Conservation (phyloP, 352 stramenopile species). For the Phytophthora syringae region DNA sequence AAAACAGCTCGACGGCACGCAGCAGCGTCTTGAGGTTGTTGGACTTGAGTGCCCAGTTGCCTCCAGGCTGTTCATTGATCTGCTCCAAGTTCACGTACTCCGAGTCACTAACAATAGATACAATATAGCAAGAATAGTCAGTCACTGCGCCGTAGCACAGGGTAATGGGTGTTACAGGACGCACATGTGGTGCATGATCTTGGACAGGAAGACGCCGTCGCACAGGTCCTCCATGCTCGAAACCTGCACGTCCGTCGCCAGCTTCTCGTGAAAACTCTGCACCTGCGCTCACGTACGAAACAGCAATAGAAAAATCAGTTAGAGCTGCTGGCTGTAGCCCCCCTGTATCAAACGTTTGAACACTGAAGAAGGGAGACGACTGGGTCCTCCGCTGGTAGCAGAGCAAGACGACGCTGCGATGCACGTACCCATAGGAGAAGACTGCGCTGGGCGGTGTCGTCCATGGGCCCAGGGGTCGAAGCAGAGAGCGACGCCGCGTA, state of each 20-base stretch:
- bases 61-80: slow-evolving; percentile 61
- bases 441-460: slow-evolving; percentile 77
- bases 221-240: slow-evolving; percentile 62
- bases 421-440: slow-evolving; percentile 74
- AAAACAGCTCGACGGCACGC: slow-evolving; percentile 80
- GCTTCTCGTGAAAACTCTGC: slow-evolving; percentile 74
- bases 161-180: slow-evolving; percentile 14
- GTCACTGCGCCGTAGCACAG: background rate
- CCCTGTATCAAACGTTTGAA: no score
- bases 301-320: background rate
- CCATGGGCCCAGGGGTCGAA: slow-evolving; percentile 41
- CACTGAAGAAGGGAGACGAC: no score
- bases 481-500: background rate
- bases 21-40: slow-evolving; percentile 86
- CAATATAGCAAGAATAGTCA: slow-evolving; percentile 9
- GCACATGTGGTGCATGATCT: slow-evolving; percentile 89
- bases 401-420: no score
- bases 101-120: slow-evolving; percentile 50
- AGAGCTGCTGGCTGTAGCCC: background rate
- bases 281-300: slow-evolving; percentile 42
- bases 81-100: slow-evolving; percentile 84
- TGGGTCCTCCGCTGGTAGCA: no score
- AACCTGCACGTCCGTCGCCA: slow-evolving; percentile 53
- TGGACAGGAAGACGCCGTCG: slow-evolving; percentile 83
- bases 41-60: slow-evolving; percentile 80